Conservation (phyloP, 345 rosid genomes). For the Lumnitzera racemosa region DNA sequence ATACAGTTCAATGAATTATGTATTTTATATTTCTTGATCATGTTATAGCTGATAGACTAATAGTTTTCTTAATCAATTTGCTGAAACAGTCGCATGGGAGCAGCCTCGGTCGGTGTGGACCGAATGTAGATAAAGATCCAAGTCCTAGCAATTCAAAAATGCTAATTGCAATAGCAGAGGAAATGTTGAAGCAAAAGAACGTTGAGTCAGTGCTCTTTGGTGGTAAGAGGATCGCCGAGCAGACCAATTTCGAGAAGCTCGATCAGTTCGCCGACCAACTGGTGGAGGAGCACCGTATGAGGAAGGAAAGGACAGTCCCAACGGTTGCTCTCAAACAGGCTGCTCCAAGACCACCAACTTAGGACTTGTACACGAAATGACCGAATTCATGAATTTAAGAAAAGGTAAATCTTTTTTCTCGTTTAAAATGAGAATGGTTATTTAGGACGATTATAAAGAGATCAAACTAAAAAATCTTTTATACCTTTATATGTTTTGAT, state of each 20-base stretch:
- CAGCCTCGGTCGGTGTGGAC: constrained; percentile 48
- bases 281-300: constrained; percentile 86
- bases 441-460: background rate
- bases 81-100: constrained; percentile 65
- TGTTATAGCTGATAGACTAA: background rate
- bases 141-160: constrained; percentile 58
- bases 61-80: background rate
- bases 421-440: background rate
- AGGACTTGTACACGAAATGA: background rate
- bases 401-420: background rate
- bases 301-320: constrained; percentile 74
- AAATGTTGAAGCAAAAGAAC: constrained; percentile 90
- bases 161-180: constrained; percentile 64
- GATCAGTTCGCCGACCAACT: constrained; percentile 91
- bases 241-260: constrained; percentile 72
- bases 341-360: background rate
- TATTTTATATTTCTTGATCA: background rate
- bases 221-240: constrained; percentile 69
- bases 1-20: background rate
- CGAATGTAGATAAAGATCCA: constrained; percentile 57
- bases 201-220: constrained; percentile 92
- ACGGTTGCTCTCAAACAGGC: constrained; percentile 80
- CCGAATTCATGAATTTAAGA: background rate
- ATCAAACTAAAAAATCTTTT: background rate
- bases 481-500: background rate